A percentile compares a stretch with the other conserved stretches of the same genome.
Evolutionary conservation across 1,284 basidiomycete genomes (phyloP).

Genomic region (Fomitopsis palustris): DNA sequence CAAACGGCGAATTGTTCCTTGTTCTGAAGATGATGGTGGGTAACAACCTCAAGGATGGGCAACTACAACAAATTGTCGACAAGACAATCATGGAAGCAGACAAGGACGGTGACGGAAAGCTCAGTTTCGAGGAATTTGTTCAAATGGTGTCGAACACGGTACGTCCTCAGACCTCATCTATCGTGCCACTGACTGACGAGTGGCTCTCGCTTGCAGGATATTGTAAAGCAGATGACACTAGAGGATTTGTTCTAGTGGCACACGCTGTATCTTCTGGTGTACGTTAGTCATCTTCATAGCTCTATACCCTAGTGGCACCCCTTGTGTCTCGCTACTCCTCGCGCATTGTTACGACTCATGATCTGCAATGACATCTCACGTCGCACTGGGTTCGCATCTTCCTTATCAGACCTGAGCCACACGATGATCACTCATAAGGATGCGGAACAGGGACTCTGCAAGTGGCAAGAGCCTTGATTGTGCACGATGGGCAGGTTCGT

Average conservation of each 20-base stretch:
- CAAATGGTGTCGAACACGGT: conserved; percentile 97
- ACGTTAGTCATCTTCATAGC: neutral
- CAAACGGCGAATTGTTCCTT: conserved; percentile 98
- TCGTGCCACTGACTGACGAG: neutral
- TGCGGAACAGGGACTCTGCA: neutral
- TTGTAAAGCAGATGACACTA: conserved; percentile 98
- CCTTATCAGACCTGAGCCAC: neutral
- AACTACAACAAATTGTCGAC: conserved; percentile 99
- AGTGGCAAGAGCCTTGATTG: neutral
- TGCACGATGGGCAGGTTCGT: neutral
- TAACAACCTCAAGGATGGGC: conserved; percentile 98
- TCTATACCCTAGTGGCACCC: neutral
- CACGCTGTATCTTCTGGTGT: neutral
- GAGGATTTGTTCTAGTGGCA: conserved; percentile 80
- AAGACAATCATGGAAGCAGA: conserved; percentile 99
- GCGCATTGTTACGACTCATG: neutral
- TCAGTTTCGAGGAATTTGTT: conserved; percentile 96
- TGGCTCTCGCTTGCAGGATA: conserved; percentile 51
- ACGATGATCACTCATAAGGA: neutral
- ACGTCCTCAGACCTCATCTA: conserved; percentile 18
- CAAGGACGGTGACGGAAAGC: conserved; percentile 95
- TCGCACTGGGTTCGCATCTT: neutral
- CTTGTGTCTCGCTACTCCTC: neutral
- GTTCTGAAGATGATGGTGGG: conserved; percentile 99
- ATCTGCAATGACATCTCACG: neutral